phyloP scores from a whole-genome alignment of 345 rosid genomes.

The Bretschneidera sinensis region DNA sequence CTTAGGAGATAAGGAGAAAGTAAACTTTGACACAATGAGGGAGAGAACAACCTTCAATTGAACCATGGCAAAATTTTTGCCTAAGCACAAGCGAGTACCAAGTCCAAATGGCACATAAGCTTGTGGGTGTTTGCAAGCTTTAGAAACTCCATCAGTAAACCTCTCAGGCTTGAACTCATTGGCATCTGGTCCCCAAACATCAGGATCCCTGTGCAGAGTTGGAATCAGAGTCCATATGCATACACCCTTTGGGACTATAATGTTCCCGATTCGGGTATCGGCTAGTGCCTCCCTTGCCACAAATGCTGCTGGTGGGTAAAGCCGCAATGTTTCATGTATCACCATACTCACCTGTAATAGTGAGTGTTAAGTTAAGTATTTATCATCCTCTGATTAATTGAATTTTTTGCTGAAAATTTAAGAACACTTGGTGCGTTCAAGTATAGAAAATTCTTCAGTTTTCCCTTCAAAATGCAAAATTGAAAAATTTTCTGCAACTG shows the following conservation, averaged over 20 bases:
- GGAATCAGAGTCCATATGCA: conserved; percentile 48
- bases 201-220: conserved; percentile 56
- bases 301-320: conserved; percentile 64
- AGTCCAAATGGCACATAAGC: conserved; percentile 67
- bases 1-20: conserved; percentile 51
- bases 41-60: conserved; percentile 55
- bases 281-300: conserved; percentile 56
- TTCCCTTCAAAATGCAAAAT: not conserved
- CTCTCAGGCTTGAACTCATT: conserved; percentile 71
- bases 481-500: too few species aligned
- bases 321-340: conserved; percentile 57
- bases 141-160: conserved; percentile 60
- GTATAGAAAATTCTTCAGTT: not conserved
- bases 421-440: too few species aligned
- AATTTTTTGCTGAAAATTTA: too few species aligned
- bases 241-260: conserved; percentile 53
- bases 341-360: conserved; percentile 57
- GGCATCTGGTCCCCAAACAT: conserved; percentile 67
- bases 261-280: conserved; percentile 50
- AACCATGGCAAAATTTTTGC: conserved; percentile 64
- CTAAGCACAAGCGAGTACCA: conserved; percentile 75
- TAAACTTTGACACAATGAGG: conserved; percentile 60
- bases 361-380: too few species aligned
- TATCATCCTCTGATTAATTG: too few species aligned
- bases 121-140: conserved; percentile 67